phyloP scores from a whole-genome alignment of 129 eudicot species.

The Centella asiatica region DNA sequence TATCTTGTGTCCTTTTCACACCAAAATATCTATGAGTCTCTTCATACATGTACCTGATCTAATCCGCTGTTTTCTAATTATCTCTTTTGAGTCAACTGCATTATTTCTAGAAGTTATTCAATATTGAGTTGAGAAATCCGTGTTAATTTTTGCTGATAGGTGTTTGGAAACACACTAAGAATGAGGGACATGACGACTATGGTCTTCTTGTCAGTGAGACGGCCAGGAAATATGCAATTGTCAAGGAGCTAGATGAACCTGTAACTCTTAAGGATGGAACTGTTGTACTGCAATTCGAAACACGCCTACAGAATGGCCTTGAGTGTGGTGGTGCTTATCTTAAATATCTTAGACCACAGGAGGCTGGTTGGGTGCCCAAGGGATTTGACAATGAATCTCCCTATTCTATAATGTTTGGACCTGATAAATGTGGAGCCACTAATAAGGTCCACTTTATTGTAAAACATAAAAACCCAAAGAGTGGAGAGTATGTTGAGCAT shows the following conservation, averaged over 20 bases:
- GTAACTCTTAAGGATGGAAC: constrained; percentile 53
- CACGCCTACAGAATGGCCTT: constrained; percentile 80
- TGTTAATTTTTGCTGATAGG: constrained; percentile 29
- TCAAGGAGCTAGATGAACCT: constrained; percentile 57
- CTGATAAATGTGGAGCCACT: constrained; percentile 83
- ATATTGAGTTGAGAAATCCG: neutral
- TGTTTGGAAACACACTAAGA: constrained; percentile 81
- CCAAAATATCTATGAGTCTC: no score
- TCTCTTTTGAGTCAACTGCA: neutral
- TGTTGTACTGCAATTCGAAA: constrained; percentile 65
- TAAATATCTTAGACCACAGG: constrained; percentile 83
- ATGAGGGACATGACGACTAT: constrained; percentile 88
- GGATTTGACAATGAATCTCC: constrained; percentile 78
- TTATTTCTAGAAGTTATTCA: neutral
- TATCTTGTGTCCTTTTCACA: no score
- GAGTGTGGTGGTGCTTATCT: constrained; percentile 97
- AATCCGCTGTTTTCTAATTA: no score
- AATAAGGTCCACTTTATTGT: constrained; percentile 83
- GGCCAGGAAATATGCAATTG: constrained; percentile 88
- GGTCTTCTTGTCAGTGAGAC: constrained; percentile 84
- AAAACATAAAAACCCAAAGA: constrained; percentile 73
- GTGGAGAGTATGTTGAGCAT: constrained; percentile 72
- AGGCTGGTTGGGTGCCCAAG: constrained; percentile 75
- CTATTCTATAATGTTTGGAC: constrained; percentile 93
- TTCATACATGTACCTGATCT: no score